phyloP scores from a whole-genome alignment of 495 filamentous ascomycete genomes.

The Podospora appendiculata region DNA sequence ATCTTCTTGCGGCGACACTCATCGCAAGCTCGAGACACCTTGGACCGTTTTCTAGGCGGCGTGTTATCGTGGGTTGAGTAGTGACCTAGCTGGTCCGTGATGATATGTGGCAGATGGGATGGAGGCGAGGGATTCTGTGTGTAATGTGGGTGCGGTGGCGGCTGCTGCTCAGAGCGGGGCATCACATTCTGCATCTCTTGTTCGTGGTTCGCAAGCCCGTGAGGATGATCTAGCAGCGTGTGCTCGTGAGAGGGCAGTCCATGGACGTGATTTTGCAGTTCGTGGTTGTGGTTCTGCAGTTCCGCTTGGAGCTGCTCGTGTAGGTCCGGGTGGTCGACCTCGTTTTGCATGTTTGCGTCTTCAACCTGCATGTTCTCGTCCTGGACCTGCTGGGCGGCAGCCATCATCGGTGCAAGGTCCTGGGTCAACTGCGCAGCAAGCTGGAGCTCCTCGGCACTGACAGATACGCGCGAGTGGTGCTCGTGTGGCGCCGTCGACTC shows the following conservation, averaged over 20 bases:
- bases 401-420: conserved; percentile 29
- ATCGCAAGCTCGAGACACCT: conserved; percentile 90
- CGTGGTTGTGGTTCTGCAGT: conserved; percentile 21
- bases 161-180: conserved; percentile 10
- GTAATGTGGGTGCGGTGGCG: conserved; percentile 10
- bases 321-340: conserved; percentile 14
- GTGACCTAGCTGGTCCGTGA: conserved; percentile 17
- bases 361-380: neutral
- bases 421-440: conserved; percentile 46
- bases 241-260: neutral
- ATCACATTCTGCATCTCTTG: conserved; percentile 14
- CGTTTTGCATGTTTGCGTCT: neutral
- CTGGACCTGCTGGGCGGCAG: conserved; percentile 10
- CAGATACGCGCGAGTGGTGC: conserved; percentile 19
- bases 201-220: conserved; percentile 11
- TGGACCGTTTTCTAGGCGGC: conserved; percentile 74
- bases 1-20: conserved; percentile 97
- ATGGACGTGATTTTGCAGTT: conserved; percentile 1
- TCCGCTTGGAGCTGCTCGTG: conserved; percentile 24
- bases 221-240: too few species aligned
- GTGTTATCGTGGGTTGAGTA: conserved; percentile 29
- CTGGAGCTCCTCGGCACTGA: conserved; percentile 41
- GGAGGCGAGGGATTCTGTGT: conserved; percentile 9
- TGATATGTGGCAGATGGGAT: conserved; percentile 25
- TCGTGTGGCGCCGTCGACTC: conserved; percentile 22